phyloP scores from a whole-genome alignment of 2,329 filamentous ascomycete genomes.

The Albophoma yamanashiensis region DNA sequence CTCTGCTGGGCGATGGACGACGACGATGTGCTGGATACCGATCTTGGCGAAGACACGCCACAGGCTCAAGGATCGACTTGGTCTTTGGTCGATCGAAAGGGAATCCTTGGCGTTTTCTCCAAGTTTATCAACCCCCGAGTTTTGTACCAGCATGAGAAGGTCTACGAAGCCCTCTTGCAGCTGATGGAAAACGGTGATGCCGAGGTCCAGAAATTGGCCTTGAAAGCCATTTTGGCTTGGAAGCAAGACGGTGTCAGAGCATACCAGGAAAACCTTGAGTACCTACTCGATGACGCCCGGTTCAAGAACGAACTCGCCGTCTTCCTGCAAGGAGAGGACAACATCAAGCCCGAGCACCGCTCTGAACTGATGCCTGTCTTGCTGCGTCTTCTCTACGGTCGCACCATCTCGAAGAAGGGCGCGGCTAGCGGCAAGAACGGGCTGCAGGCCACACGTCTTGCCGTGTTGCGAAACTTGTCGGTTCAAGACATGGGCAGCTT shows the following conservation, averaged over 20 bases:
- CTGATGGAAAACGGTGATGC: slow-evolving; percentile 80
- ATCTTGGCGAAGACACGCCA: slow-evolving; percentile 22
- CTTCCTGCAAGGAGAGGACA: slow-evolving; percentile 66
- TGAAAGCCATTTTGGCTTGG: slow-evolving; percentile 84
- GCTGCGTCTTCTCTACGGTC: slow-evolving; percentile 78
- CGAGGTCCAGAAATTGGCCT: slow-evolving; percentile 75
- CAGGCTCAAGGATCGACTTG: slow-evolving; percentile 38
- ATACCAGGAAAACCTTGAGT: slow-evolving; percentile 78
- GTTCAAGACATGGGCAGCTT: slow-evolving; percentile 69
- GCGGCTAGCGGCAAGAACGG: slow-evolving; percentile 67
- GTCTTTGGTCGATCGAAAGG: slow-evolving; percentile 72
- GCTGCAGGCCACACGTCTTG: slow-evolving; percentile 69
- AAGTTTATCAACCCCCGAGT: slow-evolving; percentile 81
- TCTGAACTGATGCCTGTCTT: slow-evolving; percentile 72
- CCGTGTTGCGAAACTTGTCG: slow-evolving; percentile 68
- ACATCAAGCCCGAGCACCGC: slow-evolving; percentile 65
- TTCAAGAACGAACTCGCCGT: slow-evolving; percentile 93
- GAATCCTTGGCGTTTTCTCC: slow-evolving; percentile 69
- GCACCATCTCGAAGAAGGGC: slow-evolving; percentile 74
- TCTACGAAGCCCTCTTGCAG: slow-evolving; percentile 63
- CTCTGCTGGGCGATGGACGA: slow-evolving; percentile 63
- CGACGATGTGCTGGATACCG: slow-evolving; percentile 23
- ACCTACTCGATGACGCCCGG: slow-evolving; percentile 78
- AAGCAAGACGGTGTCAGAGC: slow-evolving; percentile 65
- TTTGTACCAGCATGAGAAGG: slow-evolving; percentile 65